phyloP scores from a whole-genome alignment of 2,329 filamentous ascomycete genomes.

The Ambrosiella beaveri region DNA sequence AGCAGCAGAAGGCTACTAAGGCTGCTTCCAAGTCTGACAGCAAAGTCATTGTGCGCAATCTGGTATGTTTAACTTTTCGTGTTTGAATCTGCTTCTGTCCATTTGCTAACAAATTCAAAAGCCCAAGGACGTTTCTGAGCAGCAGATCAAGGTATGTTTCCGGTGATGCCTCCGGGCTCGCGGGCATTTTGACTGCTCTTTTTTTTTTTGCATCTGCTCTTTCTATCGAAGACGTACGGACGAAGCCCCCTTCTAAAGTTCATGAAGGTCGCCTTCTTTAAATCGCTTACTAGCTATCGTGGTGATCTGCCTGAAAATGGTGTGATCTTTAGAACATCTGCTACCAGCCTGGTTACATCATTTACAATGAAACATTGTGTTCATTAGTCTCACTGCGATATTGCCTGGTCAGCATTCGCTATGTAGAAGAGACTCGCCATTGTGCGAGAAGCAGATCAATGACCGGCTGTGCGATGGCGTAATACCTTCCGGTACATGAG shows the following conservation, averaged over 20 bases:
- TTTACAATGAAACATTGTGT: neutral
- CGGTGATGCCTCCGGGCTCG: slow-evolving; percentile 35
- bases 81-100: neutral
- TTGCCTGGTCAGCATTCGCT: slow-evolving; percentile 11
- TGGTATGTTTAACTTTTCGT: slow-evolving; percentile 44
- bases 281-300: neutral
- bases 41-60: slow-evolving; percentile 97
- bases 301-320: neutral
- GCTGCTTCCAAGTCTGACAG: slow-evolving; percentile 51
- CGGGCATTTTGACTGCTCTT: slow-evolving; percentile 14
- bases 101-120: slow-evolving; percentile 34
- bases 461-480: neutral
- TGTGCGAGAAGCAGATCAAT: neutral
- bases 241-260: slow-evolving; percentile 1
- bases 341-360: neutral
- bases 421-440: slow-evolving; percentile 10
- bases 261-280: neutral
- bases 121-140: slow-evolving; percentile 92
- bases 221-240: slow-evolving; percentile 11
- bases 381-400: neutral
- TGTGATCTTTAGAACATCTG: neutral
- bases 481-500: neutral
- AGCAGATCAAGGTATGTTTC: slow-evolving; percentile 99
- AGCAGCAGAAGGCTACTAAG: slow-evolving; percentile 41
- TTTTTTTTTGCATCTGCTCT: slow-evolving; percentile 7